Base-by-base conservation (phyloP, 1,284 basidiomycete species). In the Trichosporon coremiiforme region DNA sequence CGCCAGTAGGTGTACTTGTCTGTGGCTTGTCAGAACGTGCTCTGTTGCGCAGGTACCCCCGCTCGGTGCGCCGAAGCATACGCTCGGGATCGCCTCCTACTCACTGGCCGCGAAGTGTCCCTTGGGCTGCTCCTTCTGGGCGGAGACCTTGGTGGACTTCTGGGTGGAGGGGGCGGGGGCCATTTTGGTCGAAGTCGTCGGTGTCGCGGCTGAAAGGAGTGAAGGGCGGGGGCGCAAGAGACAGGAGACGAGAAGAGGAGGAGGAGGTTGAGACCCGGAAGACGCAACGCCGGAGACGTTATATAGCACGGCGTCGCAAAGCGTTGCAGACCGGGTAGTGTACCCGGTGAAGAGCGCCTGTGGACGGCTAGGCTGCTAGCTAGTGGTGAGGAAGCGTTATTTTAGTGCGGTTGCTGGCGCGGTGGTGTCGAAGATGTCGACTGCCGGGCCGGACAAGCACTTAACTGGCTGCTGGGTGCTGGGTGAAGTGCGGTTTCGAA, bases 1-100 rank as follows among this genome's bases (percentile, higher is more conserved):
- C 57, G 57, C 57, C 57, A 62, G 57, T 25, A 17, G 3, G 57
- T 62, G 57, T 62, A 62, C 57, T 62, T 62, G 13, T 62, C 55
- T 29, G 55, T 10, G 10, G 9, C 4, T 57, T 57, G 53, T 57
- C 29, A 57, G 53, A 4, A 9, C 6, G 20, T 22, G n/a, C 50
- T 25, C 55, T 33, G 50, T 10, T 20, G 17, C 9, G 4, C 4
- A 25, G 15, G 17, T 25, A 20, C 9, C 17, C 20, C 10, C 13
- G 15, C 45, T 47, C 45, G 6, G 45, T 55, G 10, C 13, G 7
- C 13, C 17, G 29, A 6, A 10, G 17, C 20, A 9, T 8, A 20
- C 20, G 20, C 41, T 45, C 41, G 17, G 17, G 12, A 15, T 4
- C n/a, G 41, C 2, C 5, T n/a, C 4, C 17, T 17, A 45, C 17